Evolutionary conservation across 2,329 filamentous ascomycete species (phyloP).

Genomic region (Diaporthe eres): DNA sequence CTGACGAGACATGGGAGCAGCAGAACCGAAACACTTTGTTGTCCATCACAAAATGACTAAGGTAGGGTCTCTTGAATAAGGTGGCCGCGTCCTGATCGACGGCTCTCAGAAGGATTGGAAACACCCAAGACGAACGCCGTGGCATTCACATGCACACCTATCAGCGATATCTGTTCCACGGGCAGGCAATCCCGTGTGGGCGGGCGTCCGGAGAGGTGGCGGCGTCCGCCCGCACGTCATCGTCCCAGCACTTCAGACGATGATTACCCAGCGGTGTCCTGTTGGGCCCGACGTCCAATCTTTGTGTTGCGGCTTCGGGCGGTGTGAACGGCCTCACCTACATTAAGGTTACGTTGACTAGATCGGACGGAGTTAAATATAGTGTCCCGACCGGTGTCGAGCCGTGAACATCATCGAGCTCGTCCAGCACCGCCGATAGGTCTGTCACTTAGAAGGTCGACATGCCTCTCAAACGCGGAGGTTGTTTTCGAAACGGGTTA

Average conservation of each 20-base stretch:
- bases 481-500: background rate
- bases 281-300: background rate
- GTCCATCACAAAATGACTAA: background rate
- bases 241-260: constrained; percentile 16
- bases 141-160: background rate
- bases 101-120: background rate
- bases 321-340: background rate
- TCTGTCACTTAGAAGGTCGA: background rate
- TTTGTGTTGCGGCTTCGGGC: background rate
- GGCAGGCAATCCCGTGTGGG: constrained; percentile 9
- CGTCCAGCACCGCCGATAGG: background rate
- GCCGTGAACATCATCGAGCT: background rate
- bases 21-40: constrained; percentile 20
- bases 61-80: background rate
- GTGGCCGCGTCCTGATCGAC: constrained; percentile 10
- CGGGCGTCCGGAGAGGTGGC: background rate
- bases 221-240: background rate
- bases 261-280: background rate
- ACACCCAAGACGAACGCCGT: background rate
- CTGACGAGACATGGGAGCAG: constrained; percentile 24
- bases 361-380: constrained; percentile 12
- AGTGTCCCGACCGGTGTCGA: background rate
- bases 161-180: background rate
- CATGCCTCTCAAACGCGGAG: constrained; percentile 21
- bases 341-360: background rate